These are phyloP conservation scores for Phytophthora pseudosyringae DNA, from an alignment of 352 stramenopile genomes.

Conservation along the genomic window DNA sequence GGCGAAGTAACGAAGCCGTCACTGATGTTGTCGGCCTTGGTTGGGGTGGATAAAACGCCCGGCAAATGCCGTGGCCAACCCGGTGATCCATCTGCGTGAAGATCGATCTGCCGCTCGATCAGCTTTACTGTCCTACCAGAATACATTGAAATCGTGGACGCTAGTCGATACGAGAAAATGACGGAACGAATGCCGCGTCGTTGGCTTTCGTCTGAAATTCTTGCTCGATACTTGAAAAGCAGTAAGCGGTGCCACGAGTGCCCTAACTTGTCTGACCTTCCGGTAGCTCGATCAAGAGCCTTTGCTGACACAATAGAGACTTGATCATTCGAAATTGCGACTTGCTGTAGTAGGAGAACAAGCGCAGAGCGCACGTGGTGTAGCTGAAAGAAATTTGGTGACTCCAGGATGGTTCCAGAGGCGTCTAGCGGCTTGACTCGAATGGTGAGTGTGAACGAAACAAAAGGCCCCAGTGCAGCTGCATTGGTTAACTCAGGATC, in stretches of 20 bases:
- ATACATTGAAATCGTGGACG: slow-evolving; percentile 19
- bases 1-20: slow-evolving; percentile 12
- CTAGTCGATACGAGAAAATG: slow-evolving; percentile 25
- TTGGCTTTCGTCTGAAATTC: slow-evolving; percentile 33
- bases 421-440: slow-evolving; percentile 8
- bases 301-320: slow-evolving; percentile 7
- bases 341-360: slow-evolving; percentile 28
- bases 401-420: slow-evolving; percentile 14
- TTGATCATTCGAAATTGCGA: slow-evolving; percentile 17
- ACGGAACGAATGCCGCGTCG: slow-evolving; percentile 23
- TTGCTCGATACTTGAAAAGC: slow-evolving; percentile 15
- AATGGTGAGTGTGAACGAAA: slow-evolving; percentile 23
- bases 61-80: slow-evolving; percentile 21
- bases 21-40: slow-evolving; percentile 1
- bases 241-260: slow-evolving; percentile 9
- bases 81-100: slow-evolving; percentile 25
- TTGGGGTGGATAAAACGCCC: not conserved
- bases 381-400: slow-evolving; percentile 30
- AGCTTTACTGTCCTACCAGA: slow-evolving; percentile 14
- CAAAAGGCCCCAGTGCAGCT: slow-evolving; percentile 5
- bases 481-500: slow-evolving; percentile 1
- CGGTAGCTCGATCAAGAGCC: not conserved
- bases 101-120: slow-evolving; percentile 20
- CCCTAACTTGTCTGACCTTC: not conserved
- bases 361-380: slow-evolving; percentile 23